Evolutionary conservation across 371 early-diverging fungal genomes (phyloP), one percentile per base, ranked within the genome.

Genomic region (Cladochytrium tenue): DNA sequence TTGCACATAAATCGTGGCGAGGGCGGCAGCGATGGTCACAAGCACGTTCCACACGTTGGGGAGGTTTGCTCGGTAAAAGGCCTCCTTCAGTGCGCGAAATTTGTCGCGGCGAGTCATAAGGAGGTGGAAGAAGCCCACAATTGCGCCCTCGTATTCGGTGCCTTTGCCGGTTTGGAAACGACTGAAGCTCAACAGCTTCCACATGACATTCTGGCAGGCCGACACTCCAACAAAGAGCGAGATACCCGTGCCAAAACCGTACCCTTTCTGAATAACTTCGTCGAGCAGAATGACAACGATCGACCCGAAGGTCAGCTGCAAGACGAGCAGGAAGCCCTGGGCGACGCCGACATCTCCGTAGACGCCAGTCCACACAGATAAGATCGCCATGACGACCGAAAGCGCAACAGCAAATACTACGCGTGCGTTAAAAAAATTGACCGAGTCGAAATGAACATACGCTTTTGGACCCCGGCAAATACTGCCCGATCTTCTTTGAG

Each of bases 241-340:
- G 74, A 99, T 98, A 69, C 99, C 99, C 33, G 99, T 98, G 32
- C 99, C 99, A 62, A 99, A 86, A 71, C 99, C 99, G 74, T 99
- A 99, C n/a, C 99, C 99, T 88, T 99, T 99, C 83, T 99, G 99
- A 66, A 99, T 88, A 69, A 99, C 88, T 87, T 99, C 99, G 80
- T 99, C 99, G 69, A 99, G 86, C 23, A 99, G 84, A 81, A 99
- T 94, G 66, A 95, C 95, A 67, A 99, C 93, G 43, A 97, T 76
- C 58, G 99, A 99, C 51, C 99, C 95, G 71, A 98, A 88, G 64
- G 96, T 92, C 59, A 99, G 83, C 87, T 99, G 99, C 60, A 97
- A 84, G 51, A 99, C 85, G 66, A 99, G 87, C 56, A 99, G 79
- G 68, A 93, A 76, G 73, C 96, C 94, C 67, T 95, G 93, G 72